Conservation (phyloP, 1,139 yeast species). For the Wickerhamomyces sp. region DNA sequence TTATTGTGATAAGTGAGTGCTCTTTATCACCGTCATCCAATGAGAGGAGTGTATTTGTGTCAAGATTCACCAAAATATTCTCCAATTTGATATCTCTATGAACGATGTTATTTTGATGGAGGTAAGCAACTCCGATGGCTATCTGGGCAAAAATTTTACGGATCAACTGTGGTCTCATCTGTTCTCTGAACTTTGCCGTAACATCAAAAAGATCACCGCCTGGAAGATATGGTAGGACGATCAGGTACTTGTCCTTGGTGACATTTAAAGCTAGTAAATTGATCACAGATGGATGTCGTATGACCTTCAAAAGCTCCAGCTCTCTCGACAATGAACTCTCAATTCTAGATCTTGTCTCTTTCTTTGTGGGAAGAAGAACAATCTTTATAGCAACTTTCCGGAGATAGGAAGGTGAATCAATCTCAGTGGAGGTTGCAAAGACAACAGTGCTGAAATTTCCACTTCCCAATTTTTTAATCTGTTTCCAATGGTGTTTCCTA, state of each 20-base stretch:
- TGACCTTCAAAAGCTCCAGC: conserved; percentile 49
- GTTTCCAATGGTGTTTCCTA: conserved; percentile 24
- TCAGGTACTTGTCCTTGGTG: conserved; percentile 30
- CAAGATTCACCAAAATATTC: conserved; percentile 54
- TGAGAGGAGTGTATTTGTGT: conserved; percentile 29
- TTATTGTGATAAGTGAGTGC: conserved; percentile 52
- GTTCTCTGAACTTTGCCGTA: conserved; percentile 37
- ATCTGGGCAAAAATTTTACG: conserved; percentile 66
- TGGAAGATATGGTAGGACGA: conserved; percentile 68
- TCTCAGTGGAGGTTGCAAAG: conserved; percentile 32
- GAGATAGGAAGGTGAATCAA: conserved; percentile 5
- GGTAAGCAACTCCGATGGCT: conserved; percentile 61
- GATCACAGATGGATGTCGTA: conserved; percentile 40
- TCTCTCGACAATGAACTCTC: conserved; percentile 75
- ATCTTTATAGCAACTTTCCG: conserved; percentile 31
- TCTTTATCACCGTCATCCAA: conserved; percentile 11
- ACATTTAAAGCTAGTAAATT: conserved; percentile 33
- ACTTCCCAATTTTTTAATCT: conserved; percentile 38
- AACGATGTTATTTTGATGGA: conserved; percentile 63
- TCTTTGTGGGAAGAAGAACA: conserved; percentile 23
- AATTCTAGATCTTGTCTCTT: conserved; percentile 42
- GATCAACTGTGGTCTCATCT: conserved; percentile 41
- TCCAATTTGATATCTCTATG: conserved; percentile 90
- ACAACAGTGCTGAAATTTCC: conserved; percentile 61
- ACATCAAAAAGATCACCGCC: conserved; percentile 84